Conservation (phyloP, 2,329 filamentous ascomycete genomes). For the Paecilomyces sp. region DNA sequence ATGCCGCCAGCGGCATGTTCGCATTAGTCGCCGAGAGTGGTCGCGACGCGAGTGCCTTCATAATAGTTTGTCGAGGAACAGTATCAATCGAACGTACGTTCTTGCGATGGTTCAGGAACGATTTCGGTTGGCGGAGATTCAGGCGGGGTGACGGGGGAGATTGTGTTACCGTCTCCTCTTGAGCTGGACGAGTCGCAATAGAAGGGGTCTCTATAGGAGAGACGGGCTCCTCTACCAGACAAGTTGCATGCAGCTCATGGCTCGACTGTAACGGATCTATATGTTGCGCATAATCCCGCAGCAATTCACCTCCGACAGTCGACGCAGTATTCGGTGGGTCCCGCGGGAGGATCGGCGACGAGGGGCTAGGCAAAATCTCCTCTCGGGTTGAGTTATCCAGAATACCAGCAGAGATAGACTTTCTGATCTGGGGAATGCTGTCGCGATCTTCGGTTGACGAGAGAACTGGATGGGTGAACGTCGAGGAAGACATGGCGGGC, state of each 20-base stretch:
- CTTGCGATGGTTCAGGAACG: slow-evolving; percentile 38
- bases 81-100: slow-evolving; percentile 55
- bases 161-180: slow-evolving; percentile 19
- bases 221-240: slow-evolving; percentile 11
- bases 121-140: slow-evolving; percentile 26
- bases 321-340: slow-evolving; percentile 13
- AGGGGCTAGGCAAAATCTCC: background rate
- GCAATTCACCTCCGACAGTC: slow-evolving; percentile 29
- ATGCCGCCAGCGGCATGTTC: slow-evolving; percentile 56
- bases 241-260: slow-evolving; percentile 21
- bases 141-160: slow-evolving; percentile 24
- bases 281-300: slow-evolving; percentile 37
- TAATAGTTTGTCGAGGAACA: slow-evolving; percentile 70
- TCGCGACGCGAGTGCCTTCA: slow-evolving; percentile 69
- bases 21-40: slow-evolving; percentile 46
- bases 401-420: background rate
- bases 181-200: slow-evolving; percentile 12
- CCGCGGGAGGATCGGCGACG: slow-evolving; percentile 4
- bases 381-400: background rate
- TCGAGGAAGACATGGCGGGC: slow-evolving; percentile 3
- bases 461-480: slow-evolving; percentile 7
- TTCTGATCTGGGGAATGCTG: slow-evolving; percentile 6
- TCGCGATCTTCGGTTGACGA: slow-evolving; percentile 7
- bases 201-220: slow-evolving; percentile 13
- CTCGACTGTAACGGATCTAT: slow-evolving; percentile 35